Evolutionary conservation across 2,329 filamentous ascomycete genomes (phyloP), one percentile per base, ranked within the genome.

Genomic region (Diaporthe batatas): DNA sequence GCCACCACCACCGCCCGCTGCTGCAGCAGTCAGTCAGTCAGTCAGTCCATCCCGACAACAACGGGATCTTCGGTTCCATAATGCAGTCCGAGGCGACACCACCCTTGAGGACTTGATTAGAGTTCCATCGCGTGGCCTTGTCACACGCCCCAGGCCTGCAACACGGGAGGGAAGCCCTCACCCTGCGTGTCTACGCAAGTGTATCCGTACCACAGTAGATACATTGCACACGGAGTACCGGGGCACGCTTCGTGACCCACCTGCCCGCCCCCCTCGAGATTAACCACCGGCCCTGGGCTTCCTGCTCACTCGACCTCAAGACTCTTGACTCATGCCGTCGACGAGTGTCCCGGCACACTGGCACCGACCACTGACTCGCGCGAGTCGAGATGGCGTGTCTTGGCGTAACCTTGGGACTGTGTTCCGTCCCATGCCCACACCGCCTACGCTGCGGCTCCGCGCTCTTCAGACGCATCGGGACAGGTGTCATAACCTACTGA

Each of bases 91-190:
- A 51, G 62, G 39, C 29, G 62, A 21, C 62, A n/a, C 21, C 53
- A 53, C 62, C 62, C 32, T 67, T 67, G 62, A 53, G 47, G 34
- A 23, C 44, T 36, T 67, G 32, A 44, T 53, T 39, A 70, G 68
- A 53, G 21, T 70, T 53, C 44, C 68, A 70, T 59, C 68, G 68
- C 68, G 42, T 70, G 47, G 67, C 16, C 47, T 70, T 70, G 68
- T 34, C 68, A 70, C 55, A 70, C 68, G 39, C 68, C 25, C 54
- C 54, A 23, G 44, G 29, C 42, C 54, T 59, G 54, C 54, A 49
- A 59, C 29, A 39, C 44, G 44, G 44, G 29, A 51, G 44, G 34
- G 39, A 53, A 39, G 36, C 32, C 18, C n/a, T 44, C 36, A 42
- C 18, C 5, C 12, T 44, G 42, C 44, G 39, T 49, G 44, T n/a